phyloP scores from a whole-genome alignment of 2,329 filamentous ascomycete genomes.

The Fusarium sp. region DNA sequence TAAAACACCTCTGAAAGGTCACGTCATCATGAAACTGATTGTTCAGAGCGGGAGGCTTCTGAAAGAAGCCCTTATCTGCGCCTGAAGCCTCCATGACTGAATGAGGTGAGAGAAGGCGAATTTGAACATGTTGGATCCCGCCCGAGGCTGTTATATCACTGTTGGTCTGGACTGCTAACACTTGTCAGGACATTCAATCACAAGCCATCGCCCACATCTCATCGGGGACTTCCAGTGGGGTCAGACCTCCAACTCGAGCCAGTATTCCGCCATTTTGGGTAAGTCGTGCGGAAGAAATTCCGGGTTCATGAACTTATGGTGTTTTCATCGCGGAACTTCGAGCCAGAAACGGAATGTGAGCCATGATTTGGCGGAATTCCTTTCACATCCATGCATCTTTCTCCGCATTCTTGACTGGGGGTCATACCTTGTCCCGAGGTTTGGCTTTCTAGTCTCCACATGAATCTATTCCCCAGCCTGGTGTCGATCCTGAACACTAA shows the following conservation, averaged over 20 bases:
- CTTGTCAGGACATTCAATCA: constrained; percentile 21
- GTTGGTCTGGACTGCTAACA: neutral
- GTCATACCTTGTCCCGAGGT: neutral
- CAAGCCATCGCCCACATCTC: constrained; percentile 29
- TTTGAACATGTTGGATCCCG: neutral
- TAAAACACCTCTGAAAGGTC: constrained; percentile 61
- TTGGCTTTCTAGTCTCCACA: neutral
- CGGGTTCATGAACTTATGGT: neutral
- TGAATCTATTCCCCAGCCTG: neutral
- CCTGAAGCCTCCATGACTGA: constrained; percentile 55
- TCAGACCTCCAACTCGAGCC: neutral
- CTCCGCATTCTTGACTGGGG: neutral
- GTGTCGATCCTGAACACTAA: neutral
- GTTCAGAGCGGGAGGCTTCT: constrained; percentile 58
- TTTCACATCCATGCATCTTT: neutral
- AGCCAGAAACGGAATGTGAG: neutral
- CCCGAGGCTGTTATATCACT: neutral
- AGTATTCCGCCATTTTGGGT: neutral
- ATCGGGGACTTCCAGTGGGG: constrained; percentile 30
- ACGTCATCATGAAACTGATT: constrained; percentile 68
- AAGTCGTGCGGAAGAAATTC: neutral
- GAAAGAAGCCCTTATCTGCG: constrained; percentile 64
- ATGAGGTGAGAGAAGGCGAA: neutral
- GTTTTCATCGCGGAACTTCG: neutral
- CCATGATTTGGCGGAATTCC: neutral